Evolutionary conservation across 164 flowering plant species (phyloP).

Genomic region (Umbilicus rupestris): DNA sequence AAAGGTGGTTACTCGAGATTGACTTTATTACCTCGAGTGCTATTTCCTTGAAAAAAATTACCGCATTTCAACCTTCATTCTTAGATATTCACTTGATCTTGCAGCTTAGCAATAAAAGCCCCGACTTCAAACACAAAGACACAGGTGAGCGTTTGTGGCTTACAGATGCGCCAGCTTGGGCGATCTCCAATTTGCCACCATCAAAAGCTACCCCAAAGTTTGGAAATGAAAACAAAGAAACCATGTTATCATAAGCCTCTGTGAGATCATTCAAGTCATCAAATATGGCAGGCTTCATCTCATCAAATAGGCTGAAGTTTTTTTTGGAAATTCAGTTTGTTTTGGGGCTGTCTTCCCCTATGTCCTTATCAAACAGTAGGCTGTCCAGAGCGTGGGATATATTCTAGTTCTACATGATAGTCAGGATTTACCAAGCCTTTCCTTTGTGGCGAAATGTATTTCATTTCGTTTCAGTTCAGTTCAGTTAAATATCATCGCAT

Average conservation of each 20-base stretch:
- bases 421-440: no score
- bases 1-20: constrained; percentile 26
- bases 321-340: not conserved
- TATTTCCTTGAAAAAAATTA: not conserved
- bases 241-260: constrained; percentile 4
- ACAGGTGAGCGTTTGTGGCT: constrained; percentile 53
- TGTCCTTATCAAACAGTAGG: not conserved
- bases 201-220: constrained; percentile 11
- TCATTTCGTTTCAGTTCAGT: no score
- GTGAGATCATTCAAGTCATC: not conserved
- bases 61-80: not conserved
- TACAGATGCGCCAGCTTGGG: constrained; percentile 39
- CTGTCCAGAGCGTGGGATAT: no score
- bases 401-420: no score
- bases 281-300: not conserved
- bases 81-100: not conserved
- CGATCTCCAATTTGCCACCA: constrained; percentile 34
- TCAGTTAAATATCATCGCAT: no score
- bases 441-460: no score
- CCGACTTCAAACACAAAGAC: constrained; percentile 63
- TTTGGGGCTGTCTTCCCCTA: not conserved
- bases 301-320: not conserved
- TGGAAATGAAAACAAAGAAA: not conserved
- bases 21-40: not conserved
- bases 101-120: constrained; percentile 23